phyloP scores from a whole-genome alignment of 179 eudicot genomes.

The Pouteria campechiana region DNA sequence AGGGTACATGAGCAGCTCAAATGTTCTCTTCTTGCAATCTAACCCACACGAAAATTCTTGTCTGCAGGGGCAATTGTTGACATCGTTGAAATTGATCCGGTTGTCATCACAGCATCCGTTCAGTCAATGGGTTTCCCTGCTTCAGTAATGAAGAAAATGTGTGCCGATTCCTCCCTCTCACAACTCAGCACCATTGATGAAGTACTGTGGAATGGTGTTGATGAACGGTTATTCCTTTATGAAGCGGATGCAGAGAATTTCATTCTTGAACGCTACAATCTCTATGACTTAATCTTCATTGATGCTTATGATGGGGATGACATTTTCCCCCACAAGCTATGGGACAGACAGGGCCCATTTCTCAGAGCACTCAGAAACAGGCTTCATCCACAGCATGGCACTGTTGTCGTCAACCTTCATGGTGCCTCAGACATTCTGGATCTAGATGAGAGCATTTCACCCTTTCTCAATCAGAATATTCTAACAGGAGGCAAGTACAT shows the following conservation, averaged over 20 bases:
- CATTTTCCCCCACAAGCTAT: conserved; percentile 68
- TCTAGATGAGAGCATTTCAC: conserved; percentile 16
- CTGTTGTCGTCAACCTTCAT: conserved; percentile 92
- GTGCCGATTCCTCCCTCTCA: conserved; percentile 32
- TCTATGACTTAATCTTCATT: conserved; percentile 69
- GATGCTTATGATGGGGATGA: conserved; percentile 97
- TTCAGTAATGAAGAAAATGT: conserved; percentile 34
- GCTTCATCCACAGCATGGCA: conserved; percentile 84
- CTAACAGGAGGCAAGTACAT: conserved; percentile 62
- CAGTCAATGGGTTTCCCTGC: conserved; percentile 89
- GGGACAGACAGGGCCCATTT: conserved; percentile 80
- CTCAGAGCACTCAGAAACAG: conserved; percentile 42
- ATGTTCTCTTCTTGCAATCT: no score
- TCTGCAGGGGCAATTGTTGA: conserved; percentile 63
- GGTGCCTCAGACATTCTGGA: conserved; percentile 33
- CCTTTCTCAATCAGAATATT: conserved; percentile 12
- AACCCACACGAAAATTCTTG: conserved; percentile 1
- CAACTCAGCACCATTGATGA: conserved; percentile 32
- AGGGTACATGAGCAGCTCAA: no score
- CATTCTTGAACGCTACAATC: conserved; percentile 25
- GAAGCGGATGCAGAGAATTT: conserved; percentile 79
- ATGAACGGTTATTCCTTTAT: conserved; percentile 64
- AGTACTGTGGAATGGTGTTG: conserved; percentile 73
- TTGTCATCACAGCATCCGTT: conserved; percentile 72
- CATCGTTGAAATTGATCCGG: conserved; percentile 87